phyloP scores from a whole-genome alignment of 495 filamentous ascomycete genomes.

The Lasiosphaeris hirsuta region DNA sequence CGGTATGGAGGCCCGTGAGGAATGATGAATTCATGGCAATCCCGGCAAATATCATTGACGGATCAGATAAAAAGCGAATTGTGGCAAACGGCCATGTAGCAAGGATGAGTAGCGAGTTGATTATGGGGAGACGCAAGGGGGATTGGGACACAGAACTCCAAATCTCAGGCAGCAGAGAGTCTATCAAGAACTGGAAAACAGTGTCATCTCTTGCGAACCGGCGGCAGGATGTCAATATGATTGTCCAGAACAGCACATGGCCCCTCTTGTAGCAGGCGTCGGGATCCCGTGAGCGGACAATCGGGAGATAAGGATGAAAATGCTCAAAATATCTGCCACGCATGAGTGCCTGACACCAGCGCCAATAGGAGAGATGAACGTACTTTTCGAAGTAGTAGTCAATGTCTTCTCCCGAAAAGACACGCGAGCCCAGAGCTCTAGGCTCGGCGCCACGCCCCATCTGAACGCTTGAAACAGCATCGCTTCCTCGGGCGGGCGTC shows the following conservation, averaged over 20 bases:
- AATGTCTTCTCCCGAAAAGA: slow-evolving; percentile 45
- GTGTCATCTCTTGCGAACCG: slow-evolving; percentile 40
- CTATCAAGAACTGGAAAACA: slow-evolving; percentile 40
- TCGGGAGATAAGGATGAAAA: slow-evolving; percentile 44
- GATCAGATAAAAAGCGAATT: slow-evolving; percentile 42
- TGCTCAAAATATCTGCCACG: slow-evolving; percentile 36
- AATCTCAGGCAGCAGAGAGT: slow-evolving; percentile 37
- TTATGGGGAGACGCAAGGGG: slow-evolving; percentile 35
- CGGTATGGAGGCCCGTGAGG: slow-evolving; percentile 41
- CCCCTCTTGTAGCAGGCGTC: slow-evolving; percentile 38
- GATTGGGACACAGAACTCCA: slow-evolving; percentile 32
- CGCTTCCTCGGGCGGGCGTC: slow-evolving; percentile 11
- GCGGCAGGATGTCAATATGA: slow-evolving; percentile 42
- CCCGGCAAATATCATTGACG: slow-evolving; percentile 38
- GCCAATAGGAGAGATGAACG: neutral
- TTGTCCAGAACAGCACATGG: slow-evolving; percentile 43
- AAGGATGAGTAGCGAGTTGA: slow-evolving; percentile 43
- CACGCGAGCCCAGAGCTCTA: slow-evolving; percentile 41
- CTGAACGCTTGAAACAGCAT: slow-evolving; percentile 6
- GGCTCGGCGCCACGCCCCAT: slow-evolving; percentile 28
- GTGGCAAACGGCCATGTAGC: slow-evolving; percentile 42
- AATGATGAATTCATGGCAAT: slow-evolving; percentile 40
- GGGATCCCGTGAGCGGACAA: slow-evolving; percentile 36
- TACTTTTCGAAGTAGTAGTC: slow-evolving; percentile 46
- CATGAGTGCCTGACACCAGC: too few species aligned